Evolutionary conservation across 2,329 filamentous ascomycete species (phyloP).

Genomic region (Fusarium udum): DNA sequence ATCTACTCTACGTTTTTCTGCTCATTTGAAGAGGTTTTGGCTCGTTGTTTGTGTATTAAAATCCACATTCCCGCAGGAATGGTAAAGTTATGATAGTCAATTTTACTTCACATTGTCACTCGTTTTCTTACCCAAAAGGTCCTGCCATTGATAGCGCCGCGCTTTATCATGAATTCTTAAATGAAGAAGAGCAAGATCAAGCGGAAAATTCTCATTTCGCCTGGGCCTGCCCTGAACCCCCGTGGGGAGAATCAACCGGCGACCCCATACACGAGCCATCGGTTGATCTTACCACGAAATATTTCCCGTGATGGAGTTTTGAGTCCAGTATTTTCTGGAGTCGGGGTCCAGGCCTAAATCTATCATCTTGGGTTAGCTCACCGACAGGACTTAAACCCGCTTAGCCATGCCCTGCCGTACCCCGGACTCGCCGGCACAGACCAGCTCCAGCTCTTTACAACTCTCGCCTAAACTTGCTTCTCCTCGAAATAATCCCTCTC

Average conservation of each 20-base stretch:
- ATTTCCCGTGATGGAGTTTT: slow-evolving; percentile 12
- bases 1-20: not conserved
- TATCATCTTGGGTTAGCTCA: not conserved
- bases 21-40: not conserved
- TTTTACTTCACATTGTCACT: not conserved
- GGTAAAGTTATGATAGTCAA: not conserved
- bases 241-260: not conserved
- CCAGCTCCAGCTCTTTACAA: slow-evolving; percentile 3
- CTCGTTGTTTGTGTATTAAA: not conserved
- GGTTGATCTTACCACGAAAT: slow-evolving; percentile 14
- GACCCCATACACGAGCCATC: slow-evolving; percentile 5
- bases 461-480: slow-evolving; percentile 25
- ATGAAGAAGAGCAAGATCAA: not conserved
- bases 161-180: not conserved
- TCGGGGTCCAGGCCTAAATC: not conserved
- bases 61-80: not conserved
- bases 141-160: not conserved
- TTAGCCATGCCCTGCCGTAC: not conserved
- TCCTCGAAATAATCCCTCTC: not conserved
- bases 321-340: not conserved
- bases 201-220: not conserved
- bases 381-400: not conserved
- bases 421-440: slow-evolving; percentile 23
- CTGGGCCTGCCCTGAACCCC: not conserved
- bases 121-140: not conserved